A percentile compares a stretch with the other conserved stretches of the same genome.
Conservation (phyloP, 495 filamentous ascomycete genomes). For the Neurospora africana region DNA sequence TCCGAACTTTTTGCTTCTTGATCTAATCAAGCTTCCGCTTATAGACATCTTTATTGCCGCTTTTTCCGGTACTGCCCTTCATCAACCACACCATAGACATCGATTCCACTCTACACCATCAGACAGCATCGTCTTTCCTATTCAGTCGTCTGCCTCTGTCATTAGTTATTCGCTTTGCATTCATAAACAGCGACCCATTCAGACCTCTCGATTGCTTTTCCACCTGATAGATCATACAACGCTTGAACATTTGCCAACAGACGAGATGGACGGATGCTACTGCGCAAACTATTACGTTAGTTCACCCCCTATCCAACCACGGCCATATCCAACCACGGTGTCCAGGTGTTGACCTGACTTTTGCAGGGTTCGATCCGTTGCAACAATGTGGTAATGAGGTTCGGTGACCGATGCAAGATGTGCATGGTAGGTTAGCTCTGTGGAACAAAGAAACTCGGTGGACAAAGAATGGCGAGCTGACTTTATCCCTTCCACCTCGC, state of each 20-base stretch:
- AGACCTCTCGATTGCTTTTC: not conserved
- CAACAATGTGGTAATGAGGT: conserved; percentile 33
- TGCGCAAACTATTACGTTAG: conserved; percentile 45
- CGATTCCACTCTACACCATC: not conserved
- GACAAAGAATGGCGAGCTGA: not conserved
- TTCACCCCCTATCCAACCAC: not conserved
- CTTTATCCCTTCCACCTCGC: not conserved
- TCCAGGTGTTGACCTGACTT: conserved; percentile 3
- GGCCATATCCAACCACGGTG: not conserved
- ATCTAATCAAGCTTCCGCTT: not conserved
- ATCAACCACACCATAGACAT: not conserved
- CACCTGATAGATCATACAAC: not conserved
- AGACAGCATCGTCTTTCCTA: not conserved
- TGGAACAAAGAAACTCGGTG: not conserved
- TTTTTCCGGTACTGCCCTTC: not conserved
- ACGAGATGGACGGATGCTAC: conserved; percentile 26
- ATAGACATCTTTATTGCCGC: not conserved
- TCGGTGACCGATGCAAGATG: conserved; percentile 35
- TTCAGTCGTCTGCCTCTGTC: not conserved
- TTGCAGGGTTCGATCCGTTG: conserved; percentile 32
- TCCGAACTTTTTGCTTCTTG: not conserved
- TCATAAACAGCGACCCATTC: not conserved
- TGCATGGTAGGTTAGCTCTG: conserved; percentile 29
- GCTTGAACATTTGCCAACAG: not conserved
- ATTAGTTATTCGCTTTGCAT: not conserved